Percentiles rank a stretch among this genome's conserved stretches.
These are phyloP conservation scores for Tephrocybe sp. DNA, from an alignment of 768 basidiomycete genomes.

Conservation along the genomic window DNA sequence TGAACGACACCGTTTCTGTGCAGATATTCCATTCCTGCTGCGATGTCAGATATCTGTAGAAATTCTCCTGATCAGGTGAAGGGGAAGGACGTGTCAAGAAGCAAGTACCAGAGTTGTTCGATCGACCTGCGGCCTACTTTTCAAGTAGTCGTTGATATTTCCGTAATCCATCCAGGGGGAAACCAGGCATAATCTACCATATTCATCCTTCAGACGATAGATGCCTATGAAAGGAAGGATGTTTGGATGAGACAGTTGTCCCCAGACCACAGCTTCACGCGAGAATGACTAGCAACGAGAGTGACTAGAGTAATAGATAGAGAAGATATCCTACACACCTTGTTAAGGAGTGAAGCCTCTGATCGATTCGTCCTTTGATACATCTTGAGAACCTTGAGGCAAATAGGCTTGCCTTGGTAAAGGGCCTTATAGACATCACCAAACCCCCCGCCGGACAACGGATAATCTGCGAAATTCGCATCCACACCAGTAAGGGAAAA, in stretches of 20 bases:
- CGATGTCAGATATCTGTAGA: constrained; percentile 29
- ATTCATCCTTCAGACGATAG: constrained; percentile 22
- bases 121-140: constrained; percentile 13
- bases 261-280: constrained; percentile 19
- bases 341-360: constrained; percentile 19
- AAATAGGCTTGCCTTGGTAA: constrained; percentile 18
- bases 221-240: constrained; percentile 41
- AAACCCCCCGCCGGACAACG: constrained; percentile 23
- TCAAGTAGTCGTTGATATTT: constrained; percentile 26
- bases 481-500: constrained; percentile 18
- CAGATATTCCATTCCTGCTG: constrained; percentile 31
- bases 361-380: constrained; percentile 20
- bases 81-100: constrained; percentile 9
- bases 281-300: constrained; percentile 15
- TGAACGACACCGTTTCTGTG: constrained; percentile 37
- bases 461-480: not conserved
- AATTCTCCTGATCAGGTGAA: constrained; percentile 3
- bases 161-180: constrained; percentile 40
- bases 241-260: constrained; percentile 18
- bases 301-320: not conserved
- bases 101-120: constrained; percentile 13
- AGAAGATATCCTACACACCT: constrained; percentile 15
- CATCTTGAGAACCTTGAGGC: constrained; percentile 25
- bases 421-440: constrained; percentile 27
- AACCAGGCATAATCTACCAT: constrained; percentile 31